These are phyloP conservation scores for Penicillium thymicola DNA, from an alignment of 2,329 filamentous ascomycete species.

Conservation along the genomic window DNA sequence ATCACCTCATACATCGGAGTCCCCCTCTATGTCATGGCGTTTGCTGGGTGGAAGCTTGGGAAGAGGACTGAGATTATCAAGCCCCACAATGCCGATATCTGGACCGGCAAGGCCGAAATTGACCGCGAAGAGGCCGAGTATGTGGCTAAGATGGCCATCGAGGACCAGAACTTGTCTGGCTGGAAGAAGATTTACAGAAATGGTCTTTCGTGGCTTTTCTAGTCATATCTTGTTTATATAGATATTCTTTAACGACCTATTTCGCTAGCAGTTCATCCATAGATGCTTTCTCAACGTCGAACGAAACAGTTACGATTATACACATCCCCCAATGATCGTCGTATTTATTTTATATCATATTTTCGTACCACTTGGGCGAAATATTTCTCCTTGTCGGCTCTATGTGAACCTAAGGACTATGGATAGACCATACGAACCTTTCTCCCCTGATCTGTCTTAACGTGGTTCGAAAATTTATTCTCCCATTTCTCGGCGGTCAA, in stretches of 20 bases:
- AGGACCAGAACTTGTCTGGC: conserved; percentile 6
- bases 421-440: no score
- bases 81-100: conserved; percentile 62
- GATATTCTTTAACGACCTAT: neutral
- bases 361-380: neutral
- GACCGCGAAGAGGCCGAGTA: conserved; percentile 58
- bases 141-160: neutral
- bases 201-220: conserved; percentile 6
- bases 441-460: no score
- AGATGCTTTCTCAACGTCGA: neutral
- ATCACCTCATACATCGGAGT: conserved; percentile 73
- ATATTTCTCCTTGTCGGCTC: no score
- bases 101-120: conserved; percentile 66
- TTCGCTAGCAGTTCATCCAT: neutral
- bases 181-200: conserved; percentile 8
- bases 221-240: neutral
- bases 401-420: no score
- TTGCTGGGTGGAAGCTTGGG: conserved; percentile 62
- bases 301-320: neutral
- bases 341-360: neutral
- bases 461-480: no score
- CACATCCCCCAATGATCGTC: neutral
- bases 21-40: conserved; percentile 65
- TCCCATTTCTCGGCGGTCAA: no score
- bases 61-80: conserved; percentile 54